Evolutionary conservation across 1,284 basidiomycete species (phyloP).

Genomic region (Coriolopsis trogii): DNA sequence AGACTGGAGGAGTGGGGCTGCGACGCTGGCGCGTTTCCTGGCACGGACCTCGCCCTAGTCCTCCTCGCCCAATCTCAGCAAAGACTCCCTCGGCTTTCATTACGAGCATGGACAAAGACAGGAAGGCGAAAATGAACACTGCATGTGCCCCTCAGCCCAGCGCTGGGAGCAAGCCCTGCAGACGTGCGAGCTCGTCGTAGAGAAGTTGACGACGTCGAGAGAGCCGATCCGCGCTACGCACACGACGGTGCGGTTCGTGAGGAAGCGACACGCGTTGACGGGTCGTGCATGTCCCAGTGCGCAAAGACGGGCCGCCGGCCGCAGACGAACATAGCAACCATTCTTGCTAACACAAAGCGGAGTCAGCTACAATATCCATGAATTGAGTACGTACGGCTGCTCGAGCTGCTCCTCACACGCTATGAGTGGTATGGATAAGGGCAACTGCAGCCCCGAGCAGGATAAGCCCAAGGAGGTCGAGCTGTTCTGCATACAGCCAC

Average conservation of each 20-base stretch:
- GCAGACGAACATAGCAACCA: slow-evolving; percentile 56
- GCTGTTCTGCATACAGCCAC: slow-evolving; percentile 43
- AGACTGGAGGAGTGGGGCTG: too few species aligned
- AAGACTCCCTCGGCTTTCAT: too few species aligned
- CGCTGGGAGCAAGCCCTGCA: too few species aligned
- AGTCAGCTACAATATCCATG: background rate
- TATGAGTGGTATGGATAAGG: slow-evolving; percentile 55
- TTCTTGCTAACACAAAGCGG: slow-evolving; percentile 41
- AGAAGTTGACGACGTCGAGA: slow-evolving; percentile 76
- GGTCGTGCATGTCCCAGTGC: slow-evolving; percentile 56
- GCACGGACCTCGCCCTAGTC: too few species aligned
- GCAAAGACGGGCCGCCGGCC: slow-evolving; percentile 49
- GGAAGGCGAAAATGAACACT: too few species aligned
- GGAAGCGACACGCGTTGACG: slow-evolving; percentile 57
- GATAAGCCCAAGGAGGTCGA: slow-evolving; percentile 65
- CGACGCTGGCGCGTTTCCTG: too few species aligned
- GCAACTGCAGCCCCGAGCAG: slow-evolving; percentile 55
- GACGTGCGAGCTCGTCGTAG: too few species aligned
- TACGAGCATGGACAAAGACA: too few species aligned
- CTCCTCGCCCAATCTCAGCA: too few species aligned
- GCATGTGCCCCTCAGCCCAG: too few species aligned
- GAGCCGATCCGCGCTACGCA: slow-evolving; percentile 67
- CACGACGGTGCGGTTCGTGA: slow-evolving; percentile 60
- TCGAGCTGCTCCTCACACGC: slow-evolving; percentile 38
- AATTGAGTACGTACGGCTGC: slow-evolving; percentile 28